These are phyloP conservation scores for Nephelium lappaceum DNA, from an alignment of 345 rosid species.

Conservation along the genomic window DNA sequence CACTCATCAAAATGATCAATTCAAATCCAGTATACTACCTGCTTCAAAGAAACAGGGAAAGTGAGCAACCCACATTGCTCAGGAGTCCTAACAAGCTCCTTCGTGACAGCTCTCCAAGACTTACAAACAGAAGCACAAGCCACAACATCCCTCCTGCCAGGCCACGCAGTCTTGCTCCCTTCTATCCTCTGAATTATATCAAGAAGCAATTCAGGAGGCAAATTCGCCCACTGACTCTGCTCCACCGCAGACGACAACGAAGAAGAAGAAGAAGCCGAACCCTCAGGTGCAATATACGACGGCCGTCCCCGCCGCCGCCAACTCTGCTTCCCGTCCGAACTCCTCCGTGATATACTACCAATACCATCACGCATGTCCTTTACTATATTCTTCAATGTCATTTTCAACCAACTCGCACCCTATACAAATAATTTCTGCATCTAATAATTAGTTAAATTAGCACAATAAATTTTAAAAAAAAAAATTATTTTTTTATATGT, in stretches of 20 bases:
- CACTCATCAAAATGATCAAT: background rate
- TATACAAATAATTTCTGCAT: background rate
- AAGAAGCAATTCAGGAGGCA: constrained; percentile 85
- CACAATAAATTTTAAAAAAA: background rate
- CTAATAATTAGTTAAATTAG: background rate
- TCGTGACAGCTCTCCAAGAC: constrained; percentile 81
- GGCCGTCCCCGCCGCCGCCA: constrained; percentile 51
- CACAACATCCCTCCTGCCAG: constrained; percentile 76
- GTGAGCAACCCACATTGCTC: constrained; percentile 74
- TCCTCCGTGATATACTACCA: constrained; percentile 36
- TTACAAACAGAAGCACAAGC: constrained; percentile 85
- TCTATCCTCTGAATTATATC: constrained; percentile 72
- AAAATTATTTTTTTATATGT: background rate
- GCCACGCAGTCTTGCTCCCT: constrained; percentile 62
- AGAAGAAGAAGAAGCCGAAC: background rate
- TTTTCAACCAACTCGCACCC: constrained; percentile 21
- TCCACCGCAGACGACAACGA: constrained; percentile 23
- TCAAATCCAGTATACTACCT: constrained; percentile 41
- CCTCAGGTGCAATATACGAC: constrained; percentile 74
- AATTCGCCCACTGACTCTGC: constrained; percentile 70
- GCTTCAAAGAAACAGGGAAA: constrained; percentile 83
- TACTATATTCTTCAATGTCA: constrained; percentile 60
- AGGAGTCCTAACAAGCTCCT: constrained; percentile 61
- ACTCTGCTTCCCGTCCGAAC: constrained; percentile 26
- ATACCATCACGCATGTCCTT: constrained; percentile 48